Evolutionary conservation across 805 yeast species (phyloP).

Genomic region (Candida endomychidarum): DNA sequence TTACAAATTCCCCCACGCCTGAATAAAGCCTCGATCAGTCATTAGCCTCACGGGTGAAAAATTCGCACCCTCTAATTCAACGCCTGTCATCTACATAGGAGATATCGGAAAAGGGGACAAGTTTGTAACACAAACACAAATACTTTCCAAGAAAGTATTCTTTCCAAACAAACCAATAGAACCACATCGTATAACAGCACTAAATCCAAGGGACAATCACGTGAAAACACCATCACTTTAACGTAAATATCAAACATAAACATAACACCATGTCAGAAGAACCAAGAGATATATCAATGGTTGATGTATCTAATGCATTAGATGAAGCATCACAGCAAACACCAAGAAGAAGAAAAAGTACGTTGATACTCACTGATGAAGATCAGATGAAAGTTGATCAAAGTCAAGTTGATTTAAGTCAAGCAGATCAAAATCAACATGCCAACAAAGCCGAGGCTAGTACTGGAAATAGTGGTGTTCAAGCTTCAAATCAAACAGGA

Average conservation of each 20-base stretch:
- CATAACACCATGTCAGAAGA: conserved; percentile 7
- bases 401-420: not conserved
- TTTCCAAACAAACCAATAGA: too few species aligned
- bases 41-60: not conserved
- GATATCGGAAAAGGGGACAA: not conserved
- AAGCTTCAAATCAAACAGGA: too few species aligned
- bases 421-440: conserved; percentile 17
- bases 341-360: conserved; percentile 61
- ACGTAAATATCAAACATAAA: too few species aligned
- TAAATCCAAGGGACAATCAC: too few species aligned
- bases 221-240: too few species aligned
- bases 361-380: conserved; percentile 70
- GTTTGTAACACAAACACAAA: not conserved
- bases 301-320: conserved; percentile 39
- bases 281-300: conserved; percentile 40
- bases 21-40: too few species aligned
- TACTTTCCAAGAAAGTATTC: too few species aligned
- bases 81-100: conserved; percentile 5
- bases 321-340: conserved; percentile 13
- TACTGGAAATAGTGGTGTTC: too few species aligned
- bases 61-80: conserved; percentile 4
- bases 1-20: too few species aligned
- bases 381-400: conserved; percentile 48
- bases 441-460: too few species aligned
- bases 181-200: too few species aligned